Evolutionary conservation across 148 eudicot species (phyloP).

Genomic region (Amaranthus palmeri): DNA sequence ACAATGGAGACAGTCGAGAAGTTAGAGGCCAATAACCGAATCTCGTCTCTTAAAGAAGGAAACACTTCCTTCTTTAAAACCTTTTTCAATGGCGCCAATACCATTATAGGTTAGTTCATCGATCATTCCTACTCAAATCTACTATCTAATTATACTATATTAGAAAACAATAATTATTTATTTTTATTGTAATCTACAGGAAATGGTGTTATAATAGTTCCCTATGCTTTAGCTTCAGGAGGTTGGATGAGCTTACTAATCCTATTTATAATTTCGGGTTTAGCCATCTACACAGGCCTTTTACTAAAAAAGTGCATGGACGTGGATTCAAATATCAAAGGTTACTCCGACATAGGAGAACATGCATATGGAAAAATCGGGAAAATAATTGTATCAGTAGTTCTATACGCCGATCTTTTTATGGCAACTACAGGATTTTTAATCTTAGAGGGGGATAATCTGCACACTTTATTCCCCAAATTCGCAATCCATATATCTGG

Average conservation of each 20-base stretch:
- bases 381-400: background rate
- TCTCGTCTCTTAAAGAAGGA: background rate
- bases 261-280: background rate
- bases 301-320: background rate
- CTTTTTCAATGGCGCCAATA: too few relatives aligned
- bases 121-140: too few relatives aligned
- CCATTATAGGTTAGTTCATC: too few relatives aligned
- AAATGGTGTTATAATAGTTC: background rate
- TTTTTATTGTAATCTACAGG: background rate
- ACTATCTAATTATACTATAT: too few relatives aligned
- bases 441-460: constrained; percentile 1
- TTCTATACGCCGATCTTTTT: background rate
- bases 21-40: too few relatives aligned
- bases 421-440: background rate
- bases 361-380: background rate
- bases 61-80: background rate
- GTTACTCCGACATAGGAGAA: background rate
- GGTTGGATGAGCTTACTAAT: constrained; percentile 7
- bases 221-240: background rate
- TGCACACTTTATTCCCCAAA: background rate
- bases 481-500: background rate
- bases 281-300: background rate
- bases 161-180: too few relatives aligned
- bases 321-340: background rate
- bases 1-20: too few relatives aligned